A percentile compares a stretch with the other conserved stretches of the same genome.
Evolutionary conservation across 305 asterid genomes (phyloP).

Genomic region (Stenogyne calaminthoides): DNA sequence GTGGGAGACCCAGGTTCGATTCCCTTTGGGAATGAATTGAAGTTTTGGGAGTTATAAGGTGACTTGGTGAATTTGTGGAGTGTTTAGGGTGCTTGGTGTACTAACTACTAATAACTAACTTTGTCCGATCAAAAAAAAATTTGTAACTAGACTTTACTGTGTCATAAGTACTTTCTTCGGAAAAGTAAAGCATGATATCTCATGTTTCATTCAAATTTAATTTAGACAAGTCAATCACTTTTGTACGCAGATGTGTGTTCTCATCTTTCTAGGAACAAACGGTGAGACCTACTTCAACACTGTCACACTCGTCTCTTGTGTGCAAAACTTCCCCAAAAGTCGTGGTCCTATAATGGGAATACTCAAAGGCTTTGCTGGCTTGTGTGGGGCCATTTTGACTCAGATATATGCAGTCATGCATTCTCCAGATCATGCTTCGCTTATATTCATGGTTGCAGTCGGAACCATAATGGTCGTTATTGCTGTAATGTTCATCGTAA

Average conservation of each 20-base stretch:
- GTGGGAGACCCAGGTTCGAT: too few relatives aligned
- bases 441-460: slow-evolving; percentile 74
- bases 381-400: slow-evolving; percentile 46
- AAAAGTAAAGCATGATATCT: too few relatives aligned
- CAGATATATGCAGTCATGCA: slow-evolving; percentile 53
- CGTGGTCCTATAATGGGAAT: slow-evolving; percentile 59
- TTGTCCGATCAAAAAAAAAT: too few relatives aligned
- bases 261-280: slow-evolving; percentile 73
- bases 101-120: too few relatives aligned
- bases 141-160: too few relatives aligned
- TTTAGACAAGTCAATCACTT: not conserved
- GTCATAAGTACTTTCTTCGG: not conserved
- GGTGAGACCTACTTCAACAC: slow-evolving; percentile 90
- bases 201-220: too few relatives aligned
- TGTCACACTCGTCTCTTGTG: slow-evolving; percentile 72
- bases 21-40: too few relatives aligned
- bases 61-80: too few relatives aligned
- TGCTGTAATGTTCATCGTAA: slow-evolving; percentile 69
- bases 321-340: slow-evolving; percentile 69
- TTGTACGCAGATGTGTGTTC: slow-evolving; percentile 66
- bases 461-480: slow-evolving; percentile 72
- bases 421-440: slow-evolving; percentile 67
- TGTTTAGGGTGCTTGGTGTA: too few relatives aligned
- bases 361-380: slow-evolving; percentile 82
- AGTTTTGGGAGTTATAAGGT: too few relatives aligned